Percentiles rank a stretch among this genome's conserved stretches.
These are phyloP conservation scores for Chenopodium album DNA, from an alignment of 148 eudicot genomes.

Conservation along the genomic window DNA sequence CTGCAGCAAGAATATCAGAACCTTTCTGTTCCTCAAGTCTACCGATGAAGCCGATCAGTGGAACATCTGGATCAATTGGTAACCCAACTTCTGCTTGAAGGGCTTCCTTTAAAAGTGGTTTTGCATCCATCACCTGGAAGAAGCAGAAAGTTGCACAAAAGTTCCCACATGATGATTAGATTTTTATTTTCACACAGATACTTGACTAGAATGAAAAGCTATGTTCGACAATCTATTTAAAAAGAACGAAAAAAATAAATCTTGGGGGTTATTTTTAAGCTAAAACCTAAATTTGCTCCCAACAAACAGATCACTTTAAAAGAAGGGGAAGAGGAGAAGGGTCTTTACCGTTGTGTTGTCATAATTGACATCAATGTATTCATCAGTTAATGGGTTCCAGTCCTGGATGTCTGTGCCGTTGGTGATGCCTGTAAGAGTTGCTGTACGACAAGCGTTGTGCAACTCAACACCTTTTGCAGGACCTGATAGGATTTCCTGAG, in stretches of 20 bases:
- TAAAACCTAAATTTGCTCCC: no score
- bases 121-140: slow-evolving; percentile 75
- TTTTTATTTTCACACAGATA: neutral
- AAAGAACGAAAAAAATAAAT: neutral
- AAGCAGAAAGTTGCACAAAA: neutral
- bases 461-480: slow-evolving; percentile 75
- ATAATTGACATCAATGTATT: slow-evolving; percentile 56
- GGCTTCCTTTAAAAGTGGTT: slow-evolving; percentile 77
- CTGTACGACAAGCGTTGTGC: slow-evolving; percentile 49
- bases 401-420: slow-evolving; percentile 94
- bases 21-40: slow-evolving; percentile 98
- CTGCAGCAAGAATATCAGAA: slow-evolving; percentile 82
- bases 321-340: neutral
- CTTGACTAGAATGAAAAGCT: neutral
- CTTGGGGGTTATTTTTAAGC: neutral
- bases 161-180: neutral
- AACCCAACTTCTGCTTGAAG: slow-evolving; percentile 92
- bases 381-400: slow-evolving; percentile 85
- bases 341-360: slow-evolving; percentile 64
- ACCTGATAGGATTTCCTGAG: slow-evolving; percentile 65
- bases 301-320: neutral
- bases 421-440: slow-evolving; percentile 58
- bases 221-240: neutral
- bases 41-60: slow-evolving; percentile 93
- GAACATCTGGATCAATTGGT: slow-evolving; percentile 67